These are phyloP conservation scores for Bryoerythrophyllum caledonicum DNA, from an alignment of 225 moss, liverwort and hornwort species.

Conservation along the genomic window DNA sequence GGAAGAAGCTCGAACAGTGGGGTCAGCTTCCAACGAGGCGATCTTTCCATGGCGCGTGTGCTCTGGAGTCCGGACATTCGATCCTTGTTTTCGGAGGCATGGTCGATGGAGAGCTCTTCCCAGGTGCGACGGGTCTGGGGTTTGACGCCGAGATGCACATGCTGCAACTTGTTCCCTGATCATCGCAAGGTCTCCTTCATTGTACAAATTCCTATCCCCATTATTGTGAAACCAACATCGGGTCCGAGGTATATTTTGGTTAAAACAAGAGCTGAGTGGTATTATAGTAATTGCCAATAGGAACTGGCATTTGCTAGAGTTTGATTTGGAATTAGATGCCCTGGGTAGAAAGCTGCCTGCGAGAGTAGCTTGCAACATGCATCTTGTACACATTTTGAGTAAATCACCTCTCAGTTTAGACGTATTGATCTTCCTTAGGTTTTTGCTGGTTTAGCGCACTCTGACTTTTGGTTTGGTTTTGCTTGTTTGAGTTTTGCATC, in stretches of 20 bases:
- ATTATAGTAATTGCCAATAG: constrained; percentile 35
- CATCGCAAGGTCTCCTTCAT: constrained; percentile 1
- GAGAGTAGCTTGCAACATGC: constrained; percentile 33
- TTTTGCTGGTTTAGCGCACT: not conserved
- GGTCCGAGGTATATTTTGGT: constrained; percentile 32
- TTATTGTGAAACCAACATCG: constrained; percentile 18
- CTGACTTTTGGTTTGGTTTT: not conserved
- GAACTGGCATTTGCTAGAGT: constrained; percentile 36
- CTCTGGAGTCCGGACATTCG: constrained; percentile 71
- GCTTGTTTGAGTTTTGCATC: not conserved
- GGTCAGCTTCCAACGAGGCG: constrained; percentile 73
- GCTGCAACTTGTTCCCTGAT: constrained; percentile 85
- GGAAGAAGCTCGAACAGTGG: constrained; percentile 88
- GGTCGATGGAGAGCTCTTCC: constrained; percentile 73
- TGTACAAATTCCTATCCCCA: constrained; percentile 40
- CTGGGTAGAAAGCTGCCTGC: constrained; percentile 33
- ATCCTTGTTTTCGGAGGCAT: constrained; percentile 94
- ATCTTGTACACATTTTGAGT: constrained; percentile 49
- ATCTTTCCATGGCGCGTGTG: constrained; percentile 90
- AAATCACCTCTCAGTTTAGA: constrained; percentile 30
- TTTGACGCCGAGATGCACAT: constrained; percentile 83
- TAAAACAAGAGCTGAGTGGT: too few species aligned
- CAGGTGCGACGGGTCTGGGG: constrained; percentile 55
- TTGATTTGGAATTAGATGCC: constrained; percentile 41
- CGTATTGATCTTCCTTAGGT: not conserved